Conservation (phyloP, 352 stramenopile species). For the Globisporangium ultimum region DNA sequence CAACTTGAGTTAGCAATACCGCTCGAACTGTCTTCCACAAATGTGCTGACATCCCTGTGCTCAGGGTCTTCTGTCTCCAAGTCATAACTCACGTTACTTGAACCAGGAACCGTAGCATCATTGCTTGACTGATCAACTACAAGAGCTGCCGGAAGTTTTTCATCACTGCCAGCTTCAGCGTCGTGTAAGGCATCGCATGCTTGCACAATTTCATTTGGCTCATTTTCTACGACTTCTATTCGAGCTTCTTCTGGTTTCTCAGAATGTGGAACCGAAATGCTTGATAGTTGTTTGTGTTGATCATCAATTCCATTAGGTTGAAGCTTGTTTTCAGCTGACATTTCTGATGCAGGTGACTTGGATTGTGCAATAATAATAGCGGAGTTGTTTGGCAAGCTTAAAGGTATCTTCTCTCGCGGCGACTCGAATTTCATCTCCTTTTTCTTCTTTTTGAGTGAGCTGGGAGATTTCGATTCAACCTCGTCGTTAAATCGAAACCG, state of each 20-base stretch:
- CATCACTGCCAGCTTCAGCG: not conserved
- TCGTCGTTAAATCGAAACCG: constrained; percentile 49
- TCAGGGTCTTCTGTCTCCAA: not conserved
- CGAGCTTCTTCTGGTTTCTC: not conserved
- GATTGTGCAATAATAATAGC: not conserved
- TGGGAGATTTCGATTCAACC: constrained; percentile 1
- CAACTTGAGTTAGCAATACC: not conserved
- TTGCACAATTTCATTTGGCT: not conserved
- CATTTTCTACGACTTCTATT: not conserved
- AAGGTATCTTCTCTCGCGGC: not conserved
- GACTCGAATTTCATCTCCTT: constrained; percentile 10
- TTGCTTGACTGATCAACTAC: not conserved
- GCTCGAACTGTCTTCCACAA: not conserved
- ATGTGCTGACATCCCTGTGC: not conserved
- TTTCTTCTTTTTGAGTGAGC: constrained; percentile 7
- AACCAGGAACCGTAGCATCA: not conserved
- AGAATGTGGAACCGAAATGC: not conserved
- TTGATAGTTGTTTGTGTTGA: not conserved
- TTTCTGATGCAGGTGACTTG: not conserved
- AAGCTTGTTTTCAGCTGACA: not conserved
- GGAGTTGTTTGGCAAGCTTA: not conserved
- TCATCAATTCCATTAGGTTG: not conserved
- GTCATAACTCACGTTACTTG: not conserved
- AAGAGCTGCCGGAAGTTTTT: too few species aligned
- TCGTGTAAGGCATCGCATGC: not conserved